These are phyloP conservation scores for Schwanniomyces pseudopolymorphus DNA, from an alignment of 805 yeast species.

Conservation along the genomic window DNA sequence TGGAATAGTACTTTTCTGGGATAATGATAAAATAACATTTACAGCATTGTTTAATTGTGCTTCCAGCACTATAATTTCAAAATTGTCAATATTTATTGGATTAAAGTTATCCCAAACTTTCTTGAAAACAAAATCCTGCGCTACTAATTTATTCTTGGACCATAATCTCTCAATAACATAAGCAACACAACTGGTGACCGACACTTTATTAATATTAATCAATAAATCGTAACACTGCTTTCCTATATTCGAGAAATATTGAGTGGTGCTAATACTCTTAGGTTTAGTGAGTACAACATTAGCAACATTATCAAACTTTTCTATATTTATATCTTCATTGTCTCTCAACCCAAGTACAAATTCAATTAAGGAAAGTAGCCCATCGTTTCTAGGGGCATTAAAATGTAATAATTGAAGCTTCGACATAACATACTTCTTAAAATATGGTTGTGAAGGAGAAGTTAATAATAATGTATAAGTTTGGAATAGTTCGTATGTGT, in stretches of 20 bases:
- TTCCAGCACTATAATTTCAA: conserved; percentile 39
- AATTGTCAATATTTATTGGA: conserved; percentile 10
- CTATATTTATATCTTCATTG: conserved; percentile 63
- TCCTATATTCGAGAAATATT: conserved; percentile 61
- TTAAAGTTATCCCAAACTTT: conserved; percentile 46
- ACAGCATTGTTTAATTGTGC: conserved; percentile 57
- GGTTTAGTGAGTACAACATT: conserved; percentile 68
- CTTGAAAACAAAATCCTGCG: conserved; percentile 58
- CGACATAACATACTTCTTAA: conserved; percentile 45
- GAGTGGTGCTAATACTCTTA: conserved; percentile 37
- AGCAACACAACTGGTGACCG: conserved; percentile 54
- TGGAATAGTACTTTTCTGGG: conserved; percentile 37
- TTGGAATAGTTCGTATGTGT: conserved; percentile 66
- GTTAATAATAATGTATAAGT: conserved; percentile 59
- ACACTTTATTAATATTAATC: conserved; percentile 59
- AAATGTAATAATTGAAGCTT: conserved; percentile 56
- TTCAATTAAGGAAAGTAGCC: conserved; percentile 74
- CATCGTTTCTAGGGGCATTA: conserved; percentile 54
- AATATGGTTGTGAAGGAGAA: conserved; percentile 46
- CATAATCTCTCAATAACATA: conserved; percentile 55
- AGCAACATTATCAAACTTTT: conserved; percentile 66
- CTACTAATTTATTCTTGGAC: conserved; percentile 47
- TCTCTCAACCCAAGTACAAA: conserved; percentile 76
- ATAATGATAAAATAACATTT: conserved; percentile 63
- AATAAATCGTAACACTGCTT: conserved; percentile 62